These are phyloP conservation scores for Trichopus zeylanicus DNA, from an alignment of 116 monocot genomes.

Conservation along the genomic window DNA sequence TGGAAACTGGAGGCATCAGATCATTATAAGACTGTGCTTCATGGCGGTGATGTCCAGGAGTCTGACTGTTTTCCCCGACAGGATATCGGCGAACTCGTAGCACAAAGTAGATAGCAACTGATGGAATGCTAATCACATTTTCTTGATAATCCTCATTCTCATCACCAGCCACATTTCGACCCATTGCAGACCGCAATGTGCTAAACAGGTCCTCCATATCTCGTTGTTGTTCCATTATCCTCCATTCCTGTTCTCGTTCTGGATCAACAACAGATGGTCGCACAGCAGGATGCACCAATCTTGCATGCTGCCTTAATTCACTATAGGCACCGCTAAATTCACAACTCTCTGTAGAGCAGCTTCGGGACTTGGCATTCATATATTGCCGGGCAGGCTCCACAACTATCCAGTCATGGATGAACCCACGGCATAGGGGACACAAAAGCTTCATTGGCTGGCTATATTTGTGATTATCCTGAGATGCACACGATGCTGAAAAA, in stretches of 20 bases:
- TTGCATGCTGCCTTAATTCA: constrained; percentile 73
- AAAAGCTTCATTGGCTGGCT: constrained; percentile 16
- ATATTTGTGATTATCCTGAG: constrained; percentile 9
- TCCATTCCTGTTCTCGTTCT: constrained; percentile 60
- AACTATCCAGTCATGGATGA: constrained; percentile 38
- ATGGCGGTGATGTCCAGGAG: neutral
- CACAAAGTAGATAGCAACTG: constrained; percentile 17
- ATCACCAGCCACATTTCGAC: constrained; percentile 11
- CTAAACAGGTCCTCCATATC: constrained; percentile 68
- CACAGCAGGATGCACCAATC: constrained; percentile 45
- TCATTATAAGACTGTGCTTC: constrained; percentile 12
- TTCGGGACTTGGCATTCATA: constrained; percentile 55
- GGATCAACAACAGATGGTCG: constrained; percentile 58
- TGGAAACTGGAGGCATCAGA: neutral
- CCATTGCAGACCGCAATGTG: constrained; percentile 38
- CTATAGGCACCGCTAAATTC: constrained; percentile 40
- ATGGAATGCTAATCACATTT: neutral
- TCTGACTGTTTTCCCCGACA: neutral
- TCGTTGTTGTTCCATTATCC: constrained; percentile 52
- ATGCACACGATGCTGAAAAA: constrained; percentile 12
- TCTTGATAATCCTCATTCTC: neutral
- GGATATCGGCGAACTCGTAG: constrained; percentile 7
- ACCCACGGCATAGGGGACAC: constrained; percentile 75
- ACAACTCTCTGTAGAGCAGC: constrained; percentile 70
- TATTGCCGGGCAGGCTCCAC: constrained; percentile 39